Conservation (phyloP, 495 filamentous ascomycete species). For the Neurospora sp. region DNA sequence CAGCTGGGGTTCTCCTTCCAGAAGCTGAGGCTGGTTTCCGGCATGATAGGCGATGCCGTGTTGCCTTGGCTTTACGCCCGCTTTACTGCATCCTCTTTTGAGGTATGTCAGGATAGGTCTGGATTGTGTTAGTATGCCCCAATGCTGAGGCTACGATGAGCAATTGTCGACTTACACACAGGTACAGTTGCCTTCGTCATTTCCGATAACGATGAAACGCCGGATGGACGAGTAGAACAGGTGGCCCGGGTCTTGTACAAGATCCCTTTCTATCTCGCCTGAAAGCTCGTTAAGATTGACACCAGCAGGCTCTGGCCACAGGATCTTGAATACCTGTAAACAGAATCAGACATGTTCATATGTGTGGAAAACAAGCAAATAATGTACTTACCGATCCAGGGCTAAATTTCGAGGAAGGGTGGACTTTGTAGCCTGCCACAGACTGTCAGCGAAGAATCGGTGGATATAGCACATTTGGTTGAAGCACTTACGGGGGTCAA, state of each 20-base stretch:
- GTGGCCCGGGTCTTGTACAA: neutral
- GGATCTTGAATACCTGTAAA: constrained; percentile 35
- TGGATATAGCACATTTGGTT: neutral
- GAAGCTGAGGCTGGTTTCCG: constrained; percentile 15
- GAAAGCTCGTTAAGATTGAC: constrained; percentile 15
- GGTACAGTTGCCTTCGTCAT: constrained; percentile 36
- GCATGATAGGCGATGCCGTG: constrained; percentile 35
- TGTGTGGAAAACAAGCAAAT: neutral
- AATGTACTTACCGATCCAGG: constrained; percentile 28
- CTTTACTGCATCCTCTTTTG: constrained; percentile 33
- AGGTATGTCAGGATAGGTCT: constrained; percentile 42
- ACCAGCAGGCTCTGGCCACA: constrained; percentile 37
- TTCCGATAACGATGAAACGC: constrained; percentile 38
- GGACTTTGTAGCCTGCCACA: constrained; percentile 28
- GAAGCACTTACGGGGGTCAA: constrained; percentile 9
- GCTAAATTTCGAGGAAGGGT: constrained; percentile 29
- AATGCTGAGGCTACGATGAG: neutral
- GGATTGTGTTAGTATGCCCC: constrained; percentile 3
- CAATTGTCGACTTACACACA: constrained; percentile 33
- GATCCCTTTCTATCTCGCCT: neutral
- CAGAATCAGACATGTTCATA: neutral
- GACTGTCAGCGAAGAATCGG: neutral
- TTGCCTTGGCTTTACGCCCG: constrained; percentile 33
- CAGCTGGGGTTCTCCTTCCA: constrained; percentile 30
- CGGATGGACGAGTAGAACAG: constrained; percentile 34